phyloP scores from a whole-genome alignment of 257 asterid species.

The Petrea volubilis region DNA sequence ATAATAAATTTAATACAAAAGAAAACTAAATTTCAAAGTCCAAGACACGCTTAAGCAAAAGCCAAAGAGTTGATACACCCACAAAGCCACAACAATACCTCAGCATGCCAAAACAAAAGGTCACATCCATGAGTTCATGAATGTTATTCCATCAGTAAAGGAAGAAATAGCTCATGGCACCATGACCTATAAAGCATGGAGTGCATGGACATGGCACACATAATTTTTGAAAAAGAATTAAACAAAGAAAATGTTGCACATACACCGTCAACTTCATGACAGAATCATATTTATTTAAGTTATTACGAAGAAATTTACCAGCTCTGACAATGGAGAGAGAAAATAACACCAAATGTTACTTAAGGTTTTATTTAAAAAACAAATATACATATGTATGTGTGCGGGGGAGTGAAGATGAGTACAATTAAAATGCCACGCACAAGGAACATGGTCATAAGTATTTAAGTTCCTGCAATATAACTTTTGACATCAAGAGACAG shows the following conservation, averaged over 20 bases:
- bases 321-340: neutral
- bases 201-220: neutral
- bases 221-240: neutral
- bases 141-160: neutral
- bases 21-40: neutral
- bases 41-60: neutral
- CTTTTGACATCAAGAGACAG: neutral
- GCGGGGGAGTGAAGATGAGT: neutral
- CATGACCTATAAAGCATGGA: neutral
- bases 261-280: neutral
- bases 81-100: neutral
- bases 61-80: slow-evolving; percentile 3
- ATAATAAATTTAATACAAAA: neutral
- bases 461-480: neutral
- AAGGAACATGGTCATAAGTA: no score
- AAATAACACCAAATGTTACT: neutral
- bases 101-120: slow-evolving; percentile 1
- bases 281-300: neutral
- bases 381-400: no score
- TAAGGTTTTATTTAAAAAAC: neutral
- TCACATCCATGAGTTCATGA: neutral
- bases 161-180: neutral
- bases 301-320: neutral
- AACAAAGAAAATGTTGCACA: neutral
- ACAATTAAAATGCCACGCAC: no score